Evolutionary conservation across 306 rosid species (phyloP).

Genomic region (Sphenostylis stenocarpa): DNA sequence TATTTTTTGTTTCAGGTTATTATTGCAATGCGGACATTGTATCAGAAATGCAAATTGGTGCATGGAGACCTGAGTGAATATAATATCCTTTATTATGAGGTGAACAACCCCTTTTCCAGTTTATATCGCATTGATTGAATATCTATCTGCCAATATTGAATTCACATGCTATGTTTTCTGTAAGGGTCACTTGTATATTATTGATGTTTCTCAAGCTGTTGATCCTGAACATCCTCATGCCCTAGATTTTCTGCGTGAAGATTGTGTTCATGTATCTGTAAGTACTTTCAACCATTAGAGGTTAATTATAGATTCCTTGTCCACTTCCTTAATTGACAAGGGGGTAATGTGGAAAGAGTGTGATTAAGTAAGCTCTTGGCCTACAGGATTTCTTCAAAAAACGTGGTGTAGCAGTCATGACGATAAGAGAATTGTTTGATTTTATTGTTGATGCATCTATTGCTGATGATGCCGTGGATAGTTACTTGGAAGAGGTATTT

Average conservation of each 20-base stretch:
- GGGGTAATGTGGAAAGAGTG: background rate
- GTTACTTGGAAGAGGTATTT: slow-evolving; percentile 80
- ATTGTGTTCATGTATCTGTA: slow-evolving; percentile 79
- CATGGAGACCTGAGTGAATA: slow-evolving; percentile 97
- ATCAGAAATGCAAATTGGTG: slow-evolving; percentile 91
- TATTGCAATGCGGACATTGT: slow-evolving; percentile 78
- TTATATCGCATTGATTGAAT: slow-evolving; percentile 21
- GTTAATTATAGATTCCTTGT: background rate
- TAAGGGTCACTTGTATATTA: slow-evolving; percentile 88
- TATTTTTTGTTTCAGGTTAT: slow-evolving; percentile 54
- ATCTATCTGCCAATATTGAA: slow-evolving; percentile 5
- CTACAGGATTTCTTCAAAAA: slow-evolving; percentile 80
- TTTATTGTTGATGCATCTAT: slow-evolving; percentile 84
- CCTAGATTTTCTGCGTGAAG: slow-evolving; percentile 80
- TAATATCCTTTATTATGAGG: slow-evolving; percentile 86
- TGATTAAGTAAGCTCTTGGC: slow-evolving; percentile 29
- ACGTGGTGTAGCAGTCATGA: slow-evolving; percentile 94
- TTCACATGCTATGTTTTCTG: slow-evolving; percentile 19
- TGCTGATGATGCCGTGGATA: slow-evolving; percentile 72
- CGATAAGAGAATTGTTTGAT: slow-evolving; percentile 77
- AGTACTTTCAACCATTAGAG: slow-evolving; percentile 15
- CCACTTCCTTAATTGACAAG: background rate
- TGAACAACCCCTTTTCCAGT: slow-evolving; percentile 14
- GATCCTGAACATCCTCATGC: slow-evolving; percentile 91
- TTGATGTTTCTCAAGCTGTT: slow-evolving; percentile 95